Percentiles rank a stretch among this genome's conserved stretches.
phyloP scores from a whole-genome alignment of 257 asterid species.

The Echites panduratus region DNA sequence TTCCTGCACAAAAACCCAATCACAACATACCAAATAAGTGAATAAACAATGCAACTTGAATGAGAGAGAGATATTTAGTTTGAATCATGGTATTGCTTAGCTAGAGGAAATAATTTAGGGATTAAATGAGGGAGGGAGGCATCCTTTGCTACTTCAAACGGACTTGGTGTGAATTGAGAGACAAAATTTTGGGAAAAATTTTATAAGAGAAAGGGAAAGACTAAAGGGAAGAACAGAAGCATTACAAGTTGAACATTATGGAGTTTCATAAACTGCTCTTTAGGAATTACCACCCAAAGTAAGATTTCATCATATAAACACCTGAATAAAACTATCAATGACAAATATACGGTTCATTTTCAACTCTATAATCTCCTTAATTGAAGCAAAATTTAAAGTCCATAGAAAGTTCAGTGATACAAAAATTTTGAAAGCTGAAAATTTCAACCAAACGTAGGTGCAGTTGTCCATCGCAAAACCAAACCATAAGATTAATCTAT shows the following conservation, averaged over 20 bases:
- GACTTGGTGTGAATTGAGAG: background rate
- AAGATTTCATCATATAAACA: background rate
- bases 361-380: background rate
- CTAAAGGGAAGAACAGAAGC: background rate
- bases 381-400: background rate
- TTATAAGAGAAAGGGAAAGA: background rate
- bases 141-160: too few species aligned
- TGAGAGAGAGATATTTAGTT: background rate
- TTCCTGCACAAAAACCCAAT: conserved; percentile 51
- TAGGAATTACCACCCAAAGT: background rate
- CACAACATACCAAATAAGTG: background rate
- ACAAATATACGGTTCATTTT: background rate
- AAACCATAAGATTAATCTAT: background rate
- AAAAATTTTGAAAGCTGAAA: background rate
- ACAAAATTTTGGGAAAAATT: background rate
- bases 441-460: background rate
- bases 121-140: background rate
- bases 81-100: background rate
- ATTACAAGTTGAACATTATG: background rate
- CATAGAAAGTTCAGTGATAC: too few species aligned
- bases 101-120: background rate
- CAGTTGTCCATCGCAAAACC: background rate
- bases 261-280: background rate
- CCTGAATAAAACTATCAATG: background rate
- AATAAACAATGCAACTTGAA: background rate